Evolutionary conservation across 345 rosid genomes (phyloP).

Genomic region (Euphorbia peplus): DNA sequence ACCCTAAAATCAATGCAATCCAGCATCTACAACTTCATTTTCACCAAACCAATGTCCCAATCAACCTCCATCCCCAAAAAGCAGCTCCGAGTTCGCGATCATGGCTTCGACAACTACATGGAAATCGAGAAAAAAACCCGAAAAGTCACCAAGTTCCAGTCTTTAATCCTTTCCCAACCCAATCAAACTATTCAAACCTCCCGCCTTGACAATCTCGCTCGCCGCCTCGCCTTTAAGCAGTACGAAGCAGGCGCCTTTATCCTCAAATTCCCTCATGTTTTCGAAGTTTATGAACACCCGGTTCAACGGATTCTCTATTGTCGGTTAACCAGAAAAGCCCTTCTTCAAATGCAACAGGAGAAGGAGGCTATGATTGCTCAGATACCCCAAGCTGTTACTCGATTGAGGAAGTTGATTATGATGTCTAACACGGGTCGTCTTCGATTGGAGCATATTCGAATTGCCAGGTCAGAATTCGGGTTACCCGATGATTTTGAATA

Average conservation of each 20-base stretch:
- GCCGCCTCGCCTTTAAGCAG: constrained; percentile 68
- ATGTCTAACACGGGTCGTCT: constrained; percentile 72
- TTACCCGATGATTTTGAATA: constrained; percentile 90
- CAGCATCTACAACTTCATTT: constrained; percentile 10
- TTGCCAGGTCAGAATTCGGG: constrained; percentile 76
- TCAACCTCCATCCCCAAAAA: constrained; percentile 83
- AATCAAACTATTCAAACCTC: constrained; percentile 60
- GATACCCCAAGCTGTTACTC: constrained; percentile 58
- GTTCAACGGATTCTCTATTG: constrained; percentile 78
- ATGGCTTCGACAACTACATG: constrained; percentile 95
- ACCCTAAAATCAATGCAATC: constrained; percentile 1
- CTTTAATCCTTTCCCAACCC: constrained; percentile 62
- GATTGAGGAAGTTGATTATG: constrained; percentile 74
- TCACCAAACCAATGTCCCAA: constrained; percentile 46
- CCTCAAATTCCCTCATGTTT: constrained; percentile 82
- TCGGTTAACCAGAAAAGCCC: constrained; percentile 60
- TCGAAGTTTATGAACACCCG: constrained; percentile 88
- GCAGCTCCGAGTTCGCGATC: constrained; percentile 76
- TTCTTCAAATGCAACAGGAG: constrained; percentile 64
- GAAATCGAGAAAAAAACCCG: constrained; percentile 85
- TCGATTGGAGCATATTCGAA: constrained; percentile 75
- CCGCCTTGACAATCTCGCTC: constrained; percentile 64
- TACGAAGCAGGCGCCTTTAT: constrained; percentile 69
- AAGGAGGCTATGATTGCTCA: constrained; percentile 57
- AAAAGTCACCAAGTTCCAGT: constrained; percentile 70